Percentiles rank a stretch among this genome's conserved stretches.
These are phyloP conservation scores for Candida ascalaphidarum DNA, from an alignment of 805 yeast species.

Conservation along the genomic window DNA sequence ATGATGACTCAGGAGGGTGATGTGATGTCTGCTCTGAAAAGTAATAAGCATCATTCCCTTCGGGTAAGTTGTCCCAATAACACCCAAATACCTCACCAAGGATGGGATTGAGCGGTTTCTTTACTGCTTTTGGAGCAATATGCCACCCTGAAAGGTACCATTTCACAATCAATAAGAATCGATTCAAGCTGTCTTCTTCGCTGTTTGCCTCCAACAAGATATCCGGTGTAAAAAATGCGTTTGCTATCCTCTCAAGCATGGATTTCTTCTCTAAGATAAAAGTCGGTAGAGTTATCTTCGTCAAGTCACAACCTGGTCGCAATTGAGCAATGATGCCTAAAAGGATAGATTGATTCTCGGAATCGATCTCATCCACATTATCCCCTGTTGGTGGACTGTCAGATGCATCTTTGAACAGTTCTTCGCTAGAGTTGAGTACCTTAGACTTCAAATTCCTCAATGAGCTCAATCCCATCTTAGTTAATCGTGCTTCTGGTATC, in stretches of 20 bases:
- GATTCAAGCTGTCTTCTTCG: constrained; percentile 46
- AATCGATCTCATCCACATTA: constrained; percentile 89
- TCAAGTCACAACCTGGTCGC: constrained; percentile 85
- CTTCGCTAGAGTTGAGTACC: too few species aligned
- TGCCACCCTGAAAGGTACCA: constrained; percentile 98
- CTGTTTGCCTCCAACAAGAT: constrained; percentile 62
- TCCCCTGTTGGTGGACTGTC: constrained; percentile 23
- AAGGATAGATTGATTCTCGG: constrained; percentile 78
- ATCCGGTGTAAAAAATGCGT: constrained; percentile 75
- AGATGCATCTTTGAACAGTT: too few species aligned
- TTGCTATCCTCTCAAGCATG: constrained; percentile 92
- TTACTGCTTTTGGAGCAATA: constrained; percentile 96
- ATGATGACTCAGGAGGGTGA: constrained; percentile 97
- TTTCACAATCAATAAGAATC: constrained; percentile 68
- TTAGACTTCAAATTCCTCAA: too few species aligned
- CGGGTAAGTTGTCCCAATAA: constrained; percentile 83
- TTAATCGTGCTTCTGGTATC: too few species aligned
- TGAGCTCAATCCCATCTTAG: too few species aligned
- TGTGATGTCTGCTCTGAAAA: constrained; percentile 93
- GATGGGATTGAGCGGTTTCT: constrained; percentile 93
- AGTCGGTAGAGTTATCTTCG: constrained; percentile 90
- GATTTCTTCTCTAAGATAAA: constrained; percentile 91
- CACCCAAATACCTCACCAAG: constrained; percentile 86
- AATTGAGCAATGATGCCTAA: constrained; percentile 84
- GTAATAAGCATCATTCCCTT: constrained; percentile 64